phyloP scores from a whole-genome alignment of 2,329 filamentous ascomycete genomes.

The Trichoderma arundinaceum region DNA sequence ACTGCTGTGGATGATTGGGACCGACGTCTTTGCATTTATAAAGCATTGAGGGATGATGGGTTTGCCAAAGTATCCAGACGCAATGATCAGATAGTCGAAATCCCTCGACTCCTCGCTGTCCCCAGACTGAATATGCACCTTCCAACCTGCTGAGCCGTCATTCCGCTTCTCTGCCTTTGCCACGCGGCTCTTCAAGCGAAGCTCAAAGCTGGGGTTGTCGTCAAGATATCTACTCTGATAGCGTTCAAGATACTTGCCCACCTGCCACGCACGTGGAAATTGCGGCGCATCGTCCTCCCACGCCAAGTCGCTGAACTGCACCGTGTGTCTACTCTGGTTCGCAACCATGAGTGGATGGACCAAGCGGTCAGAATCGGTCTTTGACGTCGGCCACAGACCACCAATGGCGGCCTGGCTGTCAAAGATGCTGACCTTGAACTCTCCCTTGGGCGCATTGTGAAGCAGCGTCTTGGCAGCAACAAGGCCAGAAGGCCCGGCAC shows the following conservation, averaged over 20 bases:
- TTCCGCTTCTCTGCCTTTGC: constrained; percentile 46
- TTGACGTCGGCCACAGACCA: constrained; percentile 74
- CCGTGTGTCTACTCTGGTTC: constrained; percentile 79
- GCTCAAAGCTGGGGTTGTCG: constrained; percentile 46
- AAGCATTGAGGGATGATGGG: constrained; percentile 57
- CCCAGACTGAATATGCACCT: constrained; percentile 46
- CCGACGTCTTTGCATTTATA: constrained; percentile 40
- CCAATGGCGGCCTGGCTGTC: constrained; percentile 70
- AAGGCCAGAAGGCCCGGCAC: constrained; percentile 71
- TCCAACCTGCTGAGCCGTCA: constrained; percentile 50
- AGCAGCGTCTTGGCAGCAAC: constrained; percentile 76
- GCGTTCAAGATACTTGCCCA: constrained; percentile 71
- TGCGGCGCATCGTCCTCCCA: constrained; percentile 68
- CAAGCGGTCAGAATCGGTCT: constrained; percentile 55
- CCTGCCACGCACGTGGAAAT: constrained; percentile 78
- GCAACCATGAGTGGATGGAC: constrained; percentile 71
- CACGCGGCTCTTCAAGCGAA: constrained; percentile 58
- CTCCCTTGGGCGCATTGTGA: constrained; percentile 57
- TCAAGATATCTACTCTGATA: constrained; percentile 67
- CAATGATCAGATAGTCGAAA: constrained; percentile 75
- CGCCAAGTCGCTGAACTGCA: constrained; percentile 73
- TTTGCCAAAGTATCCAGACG: constrained; percentile 77
- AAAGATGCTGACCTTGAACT: constrained; percentile 72
- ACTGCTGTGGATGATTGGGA: constrained; percentile 71
- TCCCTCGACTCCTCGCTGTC: constrained; percentile 49